Evolutionary conservation across 768 basidiomycete species (phyloP), one percentile per base, ranked within the genome.

Genomic region (Russula vinacea): DNA sequence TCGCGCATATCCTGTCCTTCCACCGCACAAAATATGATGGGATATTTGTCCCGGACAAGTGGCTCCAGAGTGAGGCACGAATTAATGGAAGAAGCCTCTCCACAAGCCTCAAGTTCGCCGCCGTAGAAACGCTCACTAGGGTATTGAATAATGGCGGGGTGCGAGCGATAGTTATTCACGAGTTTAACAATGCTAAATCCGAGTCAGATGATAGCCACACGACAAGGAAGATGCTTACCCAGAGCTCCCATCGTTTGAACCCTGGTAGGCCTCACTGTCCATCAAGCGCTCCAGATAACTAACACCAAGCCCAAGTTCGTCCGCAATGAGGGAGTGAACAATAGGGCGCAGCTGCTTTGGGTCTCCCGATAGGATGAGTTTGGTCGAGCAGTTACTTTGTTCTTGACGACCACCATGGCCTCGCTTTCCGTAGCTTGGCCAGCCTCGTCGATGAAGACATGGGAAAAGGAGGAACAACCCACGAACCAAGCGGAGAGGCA

Each of bases 381-480:
- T 85, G 0, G 87, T 89, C 0, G 68, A 60, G 71, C 71, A 59
- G 80, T 77, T 0, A 84, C 82, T 72, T 87, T 78, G 0, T 82
- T 83, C 74, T 85, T 85, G 74, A 89, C 81, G 0, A 83, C 73
- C 17, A 87, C 78, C 73, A 87, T 84, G 0, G 78, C 78, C 70
- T 89, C 87, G 0, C 87, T 85, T 71, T 90, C 88, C 0, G 83
- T 85, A 2, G 86, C 86, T 68, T 90, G 87, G 0, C 85, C 87
- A 0, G 87, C 87, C 70, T 90, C 87, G 67, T 90, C 87, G 10
- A 87, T 73, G 70, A 89, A 86, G 16, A 90, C 84, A 64, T 89
- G 85, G 10, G 77, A 79, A 71, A 83, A 90, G 71, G 87, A 83
- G 0, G 87, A 87, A 1, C 79, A 75, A 0, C 78, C 74, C 50